Percentiles rank a stretch among this genome's conserved stretches.
These are phyloP conservation scores for Diaporthe sp. DNA, from an alignment of 2,329 filamentous ascomycete genomes.

Conservation along the genomic window DNA sequence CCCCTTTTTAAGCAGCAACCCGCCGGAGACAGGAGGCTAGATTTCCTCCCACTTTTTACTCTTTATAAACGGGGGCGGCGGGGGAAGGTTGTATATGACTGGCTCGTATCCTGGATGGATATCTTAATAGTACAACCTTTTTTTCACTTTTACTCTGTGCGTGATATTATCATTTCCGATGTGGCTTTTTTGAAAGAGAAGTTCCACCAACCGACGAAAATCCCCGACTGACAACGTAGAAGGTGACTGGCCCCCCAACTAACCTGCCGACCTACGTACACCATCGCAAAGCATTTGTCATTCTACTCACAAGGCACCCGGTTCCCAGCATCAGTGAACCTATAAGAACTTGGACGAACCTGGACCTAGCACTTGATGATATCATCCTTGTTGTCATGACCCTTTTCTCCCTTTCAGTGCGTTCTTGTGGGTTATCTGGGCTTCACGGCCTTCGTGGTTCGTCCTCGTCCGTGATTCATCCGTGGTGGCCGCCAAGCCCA, in stretches of 20 bases:
- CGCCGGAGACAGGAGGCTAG: conserved; percentile 36
- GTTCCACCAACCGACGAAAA: too few relatives aligned
- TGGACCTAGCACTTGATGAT: neutral
- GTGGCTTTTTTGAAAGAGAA: neutral
- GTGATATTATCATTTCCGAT: neutral
- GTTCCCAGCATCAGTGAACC: neutral
- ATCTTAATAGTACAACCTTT: conserved; percentile 45
- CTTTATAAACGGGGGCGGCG: conserved; percentile 25
- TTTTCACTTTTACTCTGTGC: neutral
- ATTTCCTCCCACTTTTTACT: conserved; percentile 44
- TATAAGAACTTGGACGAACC: neutral
- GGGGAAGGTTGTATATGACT: conserved; percentile 60
- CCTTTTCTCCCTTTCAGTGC: neutral
- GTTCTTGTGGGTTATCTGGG: neutral
- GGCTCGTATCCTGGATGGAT: conserved; percentile 64
- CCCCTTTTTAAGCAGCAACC: conserved; percentile 12
- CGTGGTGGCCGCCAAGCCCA: conserved; percentile 15
- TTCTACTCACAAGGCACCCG: neutral
- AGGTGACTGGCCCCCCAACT: too few relatives aligned
- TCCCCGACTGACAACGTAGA: too few relatives aligned
- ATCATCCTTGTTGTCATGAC: neutral
- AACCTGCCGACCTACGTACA: too few relatives aligned
- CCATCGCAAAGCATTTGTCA: neutral
- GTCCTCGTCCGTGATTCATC: conserved; percentile 10
- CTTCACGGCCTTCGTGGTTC: neutral